Base-by-base conservation (phyloP, 2,329 filamentous ascomycete genomes). In the Neopestalotiopsis clavispora region DNA sequence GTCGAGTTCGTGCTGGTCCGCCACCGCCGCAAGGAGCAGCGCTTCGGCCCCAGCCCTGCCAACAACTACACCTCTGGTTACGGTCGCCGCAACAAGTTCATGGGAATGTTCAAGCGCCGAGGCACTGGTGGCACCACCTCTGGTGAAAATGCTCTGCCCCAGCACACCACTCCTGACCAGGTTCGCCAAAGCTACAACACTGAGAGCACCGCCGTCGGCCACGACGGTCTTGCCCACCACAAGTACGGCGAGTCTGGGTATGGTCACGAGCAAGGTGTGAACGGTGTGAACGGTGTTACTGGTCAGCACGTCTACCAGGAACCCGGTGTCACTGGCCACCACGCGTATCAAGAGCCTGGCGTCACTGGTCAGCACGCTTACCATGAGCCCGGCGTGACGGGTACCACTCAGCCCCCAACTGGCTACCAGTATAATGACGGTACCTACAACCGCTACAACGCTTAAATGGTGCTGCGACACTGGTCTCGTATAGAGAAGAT, bases 1-100 rank as follows among this genome's bases (percentile, higher is more conserved):
- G 84, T 92, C 71, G 92, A 95, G 76, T 72, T 94, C 65, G 84
- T 86, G 64, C 87, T 95, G 60, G 87, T 88, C 74, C 89, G 90
- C 70, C 86, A 93, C 79, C 91, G 92, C 84, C 89, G 90, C 82
- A 83, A 81, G 77, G 81, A 84, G 73, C 71, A 76, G 69, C 76
- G 78, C 42, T 80, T 81, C 71, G 82, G 81, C 62, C 81, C 81
- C 13, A 78, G 78, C 64, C 81, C 82, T 3, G 78, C 75, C 65
- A 83, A 83, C 75, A 77, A 79, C 75, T 81, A 81, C 74, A 81
- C 80, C 10, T 78, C 79, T 1, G 80, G 80, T 45, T 78, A 78
- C 68, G 79, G 74, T 59, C 69, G 58, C n/a, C 70, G 74, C 17
- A 65, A 71, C 52, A 78, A 78, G n/a, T n/a, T n/a, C n/a, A n/a